These are phyloP conservation scores for Aureobasidium pullulans DNA, from an alignment of 2,329 filamentous ascomycete genomes.

Conservation along the genomic window DNA sequence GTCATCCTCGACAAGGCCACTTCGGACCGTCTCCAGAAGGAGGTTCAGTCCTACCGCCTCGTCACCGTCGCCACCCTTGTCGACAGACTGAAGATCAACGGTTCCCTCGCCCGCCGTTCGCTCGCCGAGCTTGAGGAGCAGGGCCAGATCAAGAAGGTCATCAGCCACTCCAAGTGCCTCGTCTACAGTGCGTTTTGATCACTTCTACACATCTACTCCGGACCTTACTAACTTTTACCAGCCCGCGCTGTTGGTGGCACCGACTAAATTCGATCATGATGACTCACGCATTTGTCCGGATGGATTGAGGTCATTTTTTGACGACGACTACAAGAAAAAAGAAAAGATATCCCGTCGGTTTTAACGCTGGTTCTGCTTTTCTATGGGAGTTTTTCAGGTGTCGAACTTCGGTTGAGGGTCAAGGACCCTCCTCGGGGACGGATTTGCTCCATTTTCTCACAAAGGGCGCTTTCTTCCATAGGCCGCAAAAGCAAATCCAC, in stretches of 20 bases:
- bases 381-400: slow-evolving; percentile 12
- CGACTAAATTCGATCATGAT: slow-evolving; percentile 18
- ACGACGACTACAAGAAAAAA: slow-evolving; percentile 11
- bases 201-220: background rate
- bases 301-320: slow-evolving; percentile 12
- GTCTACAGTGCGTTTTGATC: slow-evolving; percentile 74
- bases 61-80: slow-evolving; percentile 97
- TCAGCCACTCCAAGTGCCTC: slow-evolving; percentile 92
- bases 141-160: slow-evolving; percentile 96
- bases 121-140: slow-evolving; percentile 93
- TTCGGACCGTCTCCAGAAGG: slow-evolving; percentile 98
- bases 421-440: slow-evolving; percentile 1
- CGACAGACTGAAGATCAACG: slow-evolving; percentile 99
- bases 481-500: slow-evolving; percentile 11
- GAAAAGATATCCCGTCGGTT: slow-evolving; percentile 8
- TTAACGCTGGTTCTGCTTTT: slow-evolving; percentile 7
- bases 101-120: slow-evolving; percentile 85
- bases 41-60: slow-evolving; percentile 99
- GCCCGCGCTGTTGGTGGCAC: slow-evolving; percentile 21
- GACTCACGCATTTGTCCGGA: slow-evolving; percentile 8
- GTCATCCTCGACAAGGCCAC: slow-evolving; percentile 98
- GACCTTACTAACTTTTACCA: slow-evolving; percentile 12
- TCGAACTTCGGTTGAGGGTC: slow-evolving; percentile 8
- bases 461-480: slow-evolving; percentile 11
- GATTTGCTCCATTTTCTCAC: background rate